Evolutionary conservation across 2,329 filamentous ascomycete species (phyloP).

Genomic region (Ophioceras dolichostomum): DNA sequence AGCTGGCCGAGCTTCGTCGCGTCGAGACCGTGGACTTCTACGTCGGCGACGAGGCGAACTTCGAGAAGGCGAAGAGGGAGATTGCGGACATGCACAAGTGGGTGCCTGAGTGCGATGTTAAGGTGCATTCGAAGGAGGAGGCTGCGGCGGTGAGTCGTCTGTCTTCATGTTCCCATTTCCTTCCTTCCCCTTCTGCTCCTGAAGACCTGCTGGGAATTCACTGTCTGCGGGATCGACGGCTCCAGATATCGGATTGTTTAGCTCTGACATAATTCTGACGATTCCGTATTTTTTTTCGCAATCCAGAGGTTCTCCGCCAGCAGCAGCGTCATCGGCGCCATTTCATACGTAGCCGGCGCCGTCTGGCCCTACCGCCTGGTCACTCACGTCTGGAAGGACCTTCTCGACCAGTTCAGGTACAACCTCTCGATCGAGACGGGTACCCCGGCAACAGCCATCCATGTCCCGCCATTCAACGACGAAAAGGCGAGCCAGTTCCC

Average conservation of each 20-base stretch:
- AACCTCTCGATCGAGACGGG: too few relatives aligned
- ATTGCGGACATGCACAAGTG: conserved; percentile 20
- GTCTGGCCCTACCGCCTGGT: conserved; percentile 39
- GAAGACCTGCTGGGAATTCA: too few relatives aligned
- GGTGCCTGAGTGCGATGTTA: conserved; percentile 26
- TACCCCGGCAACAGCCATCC: too few relatives aligned
- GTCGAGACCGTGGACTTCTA: conserved; percentile 35
- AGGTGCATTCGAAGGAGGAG: conserved; percentile 19
- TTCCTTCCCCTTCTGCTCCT: too few relatives aligned
- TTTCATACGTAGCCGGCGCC: conserved; percentile 32
- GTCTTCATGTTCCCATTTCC: too few relatives aligned
- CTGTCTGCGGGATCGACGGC: too few relatives aligned
- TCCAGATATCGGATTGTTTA: too few relatives aligned
- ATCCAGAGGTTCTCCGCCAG: conserved; percentile 22
- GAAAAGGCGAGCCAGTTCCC: too few relatives aligned
- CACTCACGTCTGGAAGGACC: conserved; percentile 27
- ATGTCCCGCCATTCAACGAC: too few relatives aligned
- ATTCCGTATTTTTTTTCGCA: too few relatives aligned
- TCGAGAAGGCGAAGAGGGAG: conserved; percentile 17
- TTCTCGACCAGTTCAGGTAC: conserved; percentile 28
- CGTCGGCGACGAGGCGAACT: conserved; percentile 20
- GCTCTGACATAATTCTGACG: too few relatives aligned
- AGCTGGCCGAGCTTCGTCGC: conserved; percentile 26
- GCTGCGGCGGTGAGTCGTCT: conserved; percentile 18
- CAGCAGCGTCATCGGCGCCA: conserved; percentile 22